Base-by-base conservation (phyloP, 2,329 filamentous ascomycete genomes). In the Lanzia echinophila region DNA sequence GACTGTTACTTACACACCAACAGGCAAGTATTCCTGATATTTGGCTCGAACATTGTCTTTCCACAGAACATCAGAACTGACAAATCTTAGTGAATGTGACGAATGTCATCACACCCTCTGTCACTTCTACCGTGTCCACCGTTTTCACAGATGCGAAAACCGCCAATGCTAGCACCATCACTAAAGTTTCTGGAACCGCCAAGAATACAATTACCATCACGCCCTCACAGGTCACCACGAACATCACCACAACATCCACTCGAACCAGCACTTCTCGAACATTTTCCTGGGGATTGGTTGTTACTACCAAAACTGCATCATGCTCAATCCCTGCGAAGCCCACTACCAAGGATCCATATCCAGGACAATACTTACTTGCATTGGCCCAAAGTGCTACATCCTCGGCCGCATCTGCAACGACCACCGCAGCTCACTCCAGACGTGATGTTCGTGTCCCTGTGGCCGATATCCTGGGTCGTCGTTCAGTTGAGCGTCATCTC, bases 341-440 rank as follows among this genome's bases (percentile, higher is more conserved):
- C n/a, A n/a, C 43, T 8, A 28, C 24, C 24, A 47, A 15, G 7
- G 50, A 53, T 42, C 44, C 45, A 31, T 53, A 22, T 3, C 36
- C 50, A 12, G 47, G 34, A 13, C 11, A 48, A 17, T 33, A 53
- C 20, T 33, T 33, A 15, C 50, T 53, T 12, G 34, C 44, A 8
- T 24, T 53, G 34, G 50, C 50, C 12, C 44, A 48, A 42, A 53
- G 50, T 10, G 17, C 41, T 8, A 53, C 44, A 53, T 47, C 50
- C 6, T 2, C 44, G 11, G n/a, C 15, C 15, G 11, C 36, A 8
- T 13, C 34, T 15, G 44, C 50, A 20, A 22, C 31, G 8, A 48
- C 41, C 10, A 53, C 43, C 3, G 22, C 50, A n/a, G 43, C 50
- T 42, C 44, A 22, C 2, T 20, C 28, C 7, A 47, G 17, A 2